phyloP scores from a whole-genome alignment of 345 rosid genomes.

The Eucalyptus victrix region DNA sequence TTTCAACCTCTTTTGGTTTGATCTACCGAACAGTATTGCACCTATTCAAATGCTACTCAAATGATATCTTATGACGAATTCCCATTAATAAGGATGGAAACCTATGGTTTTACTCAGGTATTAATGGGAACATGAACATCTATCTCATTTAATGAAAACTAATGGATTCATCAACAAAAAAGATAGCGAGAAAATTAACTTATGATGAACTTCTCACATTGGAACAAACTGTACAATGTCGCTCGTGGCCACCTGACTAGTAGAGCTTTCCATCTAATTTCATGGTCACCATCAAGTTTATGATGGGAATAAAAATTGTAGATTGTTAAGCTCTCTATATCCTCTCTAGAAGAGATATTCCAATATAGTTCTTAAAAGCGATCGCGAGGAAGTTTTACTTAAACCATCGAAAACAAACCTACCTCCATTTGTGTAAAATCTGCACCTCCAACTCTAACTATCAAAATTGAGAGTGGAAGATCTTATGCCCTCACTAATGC shows the following conservation, averaged over 20 bases:
- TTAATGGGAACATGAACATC: background rate
- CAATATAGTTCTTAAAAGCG: no score
- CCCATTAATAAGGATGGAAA: background rate
- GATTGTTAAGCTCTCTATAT: background rate
- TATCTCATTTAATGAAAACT: background rate
- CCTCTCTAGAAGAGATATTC: no score
- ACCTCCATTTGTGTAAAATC: constrained; percentile 69
- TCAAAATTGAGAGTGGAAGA: constrained; percentile 74
- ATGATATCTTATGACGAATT: background rate
- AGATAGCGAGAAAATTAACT: constrained; percentile 1
- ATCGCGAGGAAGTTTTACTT: no score
- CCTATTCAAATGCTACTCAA: background rate
- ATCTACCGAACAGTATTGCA: background rate
- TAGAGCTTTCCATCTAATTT: constrained; percentile 55
- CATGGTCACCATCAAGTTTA: constrained; percentile 74
- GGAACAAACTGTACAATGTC: constrained; percentile 89
- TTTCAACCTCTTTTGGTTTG: background rate
- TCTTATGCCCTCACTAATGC: no score
- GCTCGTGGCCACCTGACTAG: constrained; percentile 55
- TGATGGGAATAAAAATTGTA: background rate
- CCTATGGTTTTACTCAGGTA: background rate
- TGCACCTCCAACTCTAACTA: constrained; percentile 70
- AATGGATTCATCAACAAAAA: background rate
- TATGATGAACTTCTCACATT: constrained; percentile 59
- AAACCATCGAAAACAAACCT: no score